Evolutionary conservation across 768 basidiomycete species (phyloP), one percentile per base, ranked within the genome.

Genomic region (Chalciporus piperatus): DNA sequence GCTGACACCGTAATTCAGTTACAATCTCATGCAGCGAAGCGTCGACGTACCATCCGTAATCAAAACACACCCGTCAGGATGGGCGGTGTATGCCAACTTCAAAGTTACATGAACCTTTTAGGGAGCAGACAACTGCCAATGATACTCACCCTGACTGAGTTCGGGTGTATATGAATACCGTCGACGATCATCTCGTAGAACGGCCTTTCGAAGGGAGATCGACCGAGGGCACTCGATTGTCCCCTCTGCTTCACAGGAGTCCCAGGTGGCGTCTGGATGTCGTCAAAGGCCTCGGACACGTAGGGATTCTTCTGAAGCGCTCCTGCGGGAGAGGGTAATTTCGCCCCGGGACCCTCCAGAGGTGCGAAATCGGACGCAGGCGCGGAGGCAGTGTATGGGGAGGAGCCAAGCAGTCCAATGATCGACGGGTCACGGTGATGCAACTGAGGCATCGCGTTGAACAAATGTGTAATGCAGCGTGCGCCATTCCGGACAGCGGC

Each of bases 371-470:
- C 58, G 14, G 72, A 70, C 3, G 75, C 70, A 47, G 72, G 67
- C 0, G 68, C 68, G 6, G 76, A 72, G 20, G 76, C 76, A 33
- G 82, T 69, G 61, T 82, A 78, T 2, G 85, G 87, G 13, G 85
- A 86, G 37, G 90, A 81, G 23, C 91, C 91, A 47, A 96, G 71
- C 8, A 95, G 77, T 23, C 93, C 93, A 50, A 95, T 92, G 62
- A 95, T 91, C 11, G 89, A 89, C 11, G 93, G 92, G 65, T 94
- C 92, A 30, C 93, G 81, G 65, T 96, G 92, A 65, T 95, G 88
- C 35, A 91, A 69, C 60, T 88, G 89, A 13, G 89, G 89, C 92
- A 93, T 93, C 7, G 92, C 90, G 58, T 96, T 96, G 82, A 92
- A 94, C 22, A 95, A 74, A 69, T 95, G 93, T 0, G 93, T 95